These are phyloP conservation scores for Diplosphaera chodatii DNA, from an alignment of 139 green algal species.

Conservation along the genomic window DNA sequence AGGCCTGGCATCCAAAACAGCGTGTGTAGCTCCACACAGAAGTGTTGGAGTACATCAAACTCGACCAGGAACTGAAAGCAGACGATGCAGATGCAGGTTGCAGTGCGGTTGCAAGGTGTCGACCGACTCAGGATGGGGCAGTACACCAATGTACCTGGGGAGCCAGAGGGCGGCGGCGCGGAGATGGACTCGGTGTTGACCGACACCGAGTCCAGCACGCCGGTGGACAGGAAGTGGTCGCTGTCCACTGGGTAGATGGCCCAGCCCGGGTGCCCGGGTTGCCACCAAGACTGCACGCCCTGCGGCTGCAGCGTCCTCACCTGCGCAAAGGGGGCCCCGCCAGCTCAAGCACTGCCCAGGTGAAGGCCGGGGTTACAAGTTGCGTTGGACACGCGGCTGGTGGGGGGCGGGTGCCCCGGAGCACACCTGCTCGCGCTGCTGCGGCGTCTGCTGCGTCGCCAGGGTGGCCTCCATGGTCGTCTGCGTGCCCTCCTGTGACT, in stretches of 20 bases:
- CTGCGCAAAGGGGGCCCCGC: too few relatives aligned
- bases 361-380: too few relatives aligned
- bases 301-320: conserved; percentile 60
- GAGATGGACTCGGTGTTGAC: conserved; percentile 11
- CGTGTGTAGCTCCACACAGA: too few relatives aligned
- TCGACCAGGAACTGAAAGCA: too few relatives aligned
- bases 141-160: conserved; percentile 9
- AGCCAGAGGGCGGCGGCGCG: background rate
- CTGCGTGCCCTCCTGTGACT: conserved; percentile 36
- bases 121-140: too few relatives aligned
- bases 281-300: conserved; percentile 67
- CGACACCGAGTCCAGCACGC: conserved; percentile 23
- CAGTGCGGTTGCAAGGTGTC: too few relatives aligned
- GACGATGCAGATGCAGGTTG: background rate
- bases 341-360: too few relatives aligned
- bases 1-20: too few relatives aligned
- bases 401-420: too few relatives aligned
- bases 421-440: conserved; percentile 64
- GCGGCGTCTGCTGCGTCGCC: conserved; percentile 56
- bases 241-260: conserved; percentile 73
- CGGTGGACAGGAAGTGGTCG: conserved; percentile 59
- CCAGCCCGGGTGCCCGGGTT: conserved; percentile 70
- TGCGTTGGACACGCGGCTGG: too few relatives aligned
- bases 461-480: conserved; percentile 67
- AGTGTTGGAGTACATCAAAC: too few relatives aligned